Base-by-base conservation (phyloP, 805 yeast genomes). In the Torulaspora indica region DNA sequence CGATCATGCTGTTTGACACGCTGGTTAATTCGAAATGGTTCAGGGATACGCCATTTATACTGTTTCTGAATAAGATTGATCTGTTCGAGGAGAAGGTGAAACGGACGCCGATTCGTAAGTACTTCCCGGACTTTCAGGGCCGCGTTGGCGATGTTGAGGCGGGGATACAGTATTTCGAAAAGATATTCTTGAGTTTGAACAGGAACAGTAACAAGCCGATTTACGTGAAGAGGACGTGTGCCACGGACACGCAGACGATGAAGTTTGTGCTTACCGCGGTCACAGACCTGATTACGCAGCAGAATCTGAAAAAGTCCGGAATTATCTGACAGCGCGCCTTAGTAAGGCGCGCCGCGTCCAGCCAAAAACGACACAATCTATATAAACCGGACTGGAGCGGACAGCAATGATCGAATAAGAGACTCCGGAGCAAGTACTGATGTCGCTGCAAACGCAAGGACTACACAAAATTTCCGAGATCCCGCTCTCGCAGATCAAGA, bases 141-240 rank as follows among this genome's bases (percentile, higher is more conserved):
- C 71, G 72, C 44, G 73, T 82, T 38, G 74, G 72, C 17, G 81
- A 83, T 63, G 76, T 73, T 8, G 82, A 81, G 39, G 82, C 79
- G 33, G 91, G 87, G 3, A 60, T 81, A 15, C 74, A 75, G 52
- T 89, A 78, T 59, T 84, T 91, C 59, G 95, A 85, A 57, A 69
- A 70, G 33, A 67, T 78, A 39, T 86, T 89, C 54, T 58, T 82
- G 46, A 70, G 76, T 42, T 63, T 85, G 47, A 87, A 89, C 61
- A 70, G 77, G n/a, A 15, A 29, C 48, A 63, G 75, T 3, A 75
- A 79, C 25, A 74, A 78, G 37, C 91, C 89, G n/a, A 76, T 93
- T 25, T 93, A 93, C 61, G 84, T 87, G 17, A 96, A 89, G 67
- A 71, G 89, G 52, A 93, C 98, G 1, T 89, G 97, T 68, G 98